phyloP scores from a whole-genome alignment of 257 asterid species.

The Thymus mandschuricus region DNA sequence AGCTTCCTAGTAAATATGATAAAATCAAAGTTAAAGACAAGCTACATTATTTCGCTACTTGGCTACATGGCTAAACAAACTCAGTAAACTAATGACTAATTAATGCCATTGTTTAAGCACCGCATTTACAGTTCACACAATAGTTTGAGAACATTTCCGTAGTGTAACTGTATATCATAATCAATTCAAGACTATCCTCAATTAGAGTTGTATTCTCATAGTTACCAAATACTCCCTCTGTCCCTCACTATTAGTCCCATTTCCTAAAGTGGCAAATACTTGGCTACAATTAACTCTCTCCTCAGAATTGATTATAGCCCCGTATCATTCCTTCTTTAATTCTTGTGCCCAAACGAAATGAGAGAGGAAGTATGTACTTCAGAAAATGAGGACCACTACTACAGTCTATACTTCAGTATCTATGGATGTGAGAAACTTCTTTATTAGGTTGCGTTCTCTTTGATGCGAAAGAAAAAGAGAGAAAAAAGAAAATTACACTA shows the following conservation, averaged over 20 bases:
- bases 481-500: too few relatives aligned
- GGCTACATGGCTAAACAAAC: slow-evolving; percentile 2
- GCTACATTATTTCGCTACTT: slow-evolving; percentile 4
- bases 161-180: neutral
- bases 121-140: neutral
- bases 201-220: too few relatives aligned
- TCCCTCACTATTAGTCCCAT: too few relatives aligned
- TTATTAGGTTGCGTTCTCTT: too few relatives aligned
- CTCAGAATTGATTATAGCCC: too few relatives aligned
- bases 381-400: slow-evolving; percentile 13
- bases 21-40: slow-evolving; percentile 17
- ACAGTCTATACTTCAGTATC: slow-evolving; percentile 15
- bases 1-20: slow-evolving; percentile 51
- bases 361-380: slow-evolving; percentile 13
- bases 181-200: too few relatives aligned
- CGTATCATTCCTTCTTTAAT: too few relatives aligned
- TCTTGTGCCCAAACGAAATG: too few relatives aligned
- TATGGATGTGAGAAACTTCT: slow-evolving; percentile 5
- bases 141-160: slow-evolving; percentile 12
- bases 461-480: too few relatives aligned
- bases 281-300: too few relatives aligned
- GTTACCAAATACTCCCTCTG: too few relatives aligned
- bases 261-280: too few relatives aligned
- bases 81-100: slow-evolving; percentile 21
- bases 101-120: slow-evolving; percentile 8